These are phyloP conservation scores for Juncus effusus DNA, from an alignment of 176 grass and related monocot genomes.

Conservation along the genomic window DNA sequence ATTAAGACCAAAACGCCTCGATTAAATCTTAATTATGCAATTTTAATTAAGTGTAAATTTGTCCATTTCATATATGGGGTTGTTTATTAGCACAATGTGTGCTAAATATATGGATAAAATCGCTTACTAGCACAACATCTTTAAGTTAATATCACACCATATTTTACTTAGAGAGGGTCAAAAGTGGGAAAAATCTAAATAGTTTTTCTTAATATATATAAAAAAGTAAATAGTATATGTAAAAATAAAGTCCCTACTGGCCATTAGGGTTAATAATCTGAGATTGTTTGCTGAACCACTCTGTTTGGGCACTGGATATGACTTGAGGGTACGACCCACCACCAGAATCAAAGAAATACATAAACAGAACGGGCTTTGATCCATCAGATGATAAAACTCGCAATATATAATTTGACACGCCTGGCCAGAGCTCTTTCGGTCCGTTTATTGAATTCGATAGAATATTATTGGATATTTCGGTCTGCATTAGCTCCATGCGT, in stretches of 20 bases:
- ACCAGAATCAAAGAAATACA: constrained; percentile 91
- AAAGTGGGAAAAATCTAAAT: not conserved
- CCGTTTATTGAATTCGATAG: constrained; percentile 51
- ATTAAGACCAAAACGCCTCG: not conserved
- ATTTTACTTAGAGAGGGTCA: too few species aligned
- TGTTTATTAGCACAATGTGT: not conserved
- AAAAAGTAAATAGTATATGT: too few species aligned
- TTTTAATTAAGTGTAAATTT: too few species aligned
- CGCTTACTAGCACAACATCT: not conserved
- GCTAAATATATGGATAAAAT: constrained; percentile 1
- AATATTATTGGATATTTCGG: constrained; percentile 36
- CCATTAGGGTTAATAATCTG: constrained; percentile 50
- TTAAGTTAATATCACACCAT: too few species aligned
- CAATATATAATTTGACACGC: constrained; percentile 80
- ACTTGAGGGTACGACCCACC: constrained; percentile 75
- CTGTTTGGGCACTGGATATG: constrained; percentile 52
- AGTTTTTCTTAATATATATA: too few species aligned
- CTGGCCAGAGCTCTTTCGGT: constrained; percentile 51
- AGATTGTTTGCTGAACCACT: constrained; percentile 48
- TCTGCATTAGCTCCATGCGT: constrained; percentile 37
- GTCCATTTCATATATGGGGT: too few species aligned
- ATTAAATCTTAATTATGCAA: not conserved
- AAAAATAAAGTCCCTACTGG: constrained; percentile 28
- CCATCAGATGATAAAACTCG: constrained; percentile 39
- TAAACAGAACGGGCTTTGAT: constrained; percentile 39